Base-by-base conservation (phyloP, 768 basidiomycete genomes). In the Lactarius indigo region DNA sequence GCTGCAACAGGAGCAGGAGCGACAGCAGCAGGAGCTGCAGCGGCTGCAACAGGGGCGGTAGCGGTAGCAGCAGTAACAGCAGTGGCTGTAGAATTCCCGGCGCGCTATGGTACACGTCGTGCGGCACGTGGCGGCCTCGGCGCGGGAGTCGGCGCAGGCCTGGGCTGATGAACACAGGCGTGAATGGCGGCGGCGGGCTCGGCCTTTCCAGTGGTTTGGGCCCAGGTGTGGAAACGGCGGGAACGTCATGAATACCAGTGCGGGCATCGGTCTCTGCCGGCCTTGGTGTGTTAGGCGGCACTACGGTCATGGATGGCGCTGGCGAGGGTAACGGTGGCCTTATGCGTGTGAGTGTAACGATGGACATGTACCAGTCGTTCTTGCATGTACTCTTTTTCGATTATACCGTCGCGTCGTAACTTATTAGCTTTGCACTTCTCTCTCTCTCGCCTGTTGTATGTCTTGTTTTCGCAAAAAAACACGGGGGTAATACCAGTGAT, bases 101-200 rank as follows among this genome's bases (percentile, higher is more conserved):
- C 68, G 67, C 18, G 44, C 62, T 12, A 1, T 57, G 20, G 31
- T 63, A 17, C 65, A 61, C 13, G 23, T 69, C 62, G 58, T 26
- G 66, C 12, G 17, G 44, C 68, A 6, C 10, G 57, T 61, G 68
- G 61, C 17, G 64, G 68, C n/a, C 57, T 65, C 30, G 63, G 61
- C 20, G 63, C 59, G 0, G 63, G 63, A 20, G 63, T 63, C 18
- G 63, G 59, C 2, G 42, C 26, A 3, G 55, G 57, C 35, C 41
- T 65, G 28, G 57, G 61, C 50, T 56, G 10, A 61, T 61, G 57
- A 68, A 57, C 59, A 60, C 56, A n/a, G 28, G 65, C 26, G 30
- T 15, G 31, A 59, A 18, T 33, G n/a, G n/a, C 3, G 54, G 33
- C 33, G 37, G 64, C 20, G 66, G 35, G 35, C 26, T 64, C 15